Evolutionary conservation across 192 early-diverging fungal genomes (phyloP), one percentile per base, ranked within the genome.

Genomic region (Diversispora epigaea): DNA sequence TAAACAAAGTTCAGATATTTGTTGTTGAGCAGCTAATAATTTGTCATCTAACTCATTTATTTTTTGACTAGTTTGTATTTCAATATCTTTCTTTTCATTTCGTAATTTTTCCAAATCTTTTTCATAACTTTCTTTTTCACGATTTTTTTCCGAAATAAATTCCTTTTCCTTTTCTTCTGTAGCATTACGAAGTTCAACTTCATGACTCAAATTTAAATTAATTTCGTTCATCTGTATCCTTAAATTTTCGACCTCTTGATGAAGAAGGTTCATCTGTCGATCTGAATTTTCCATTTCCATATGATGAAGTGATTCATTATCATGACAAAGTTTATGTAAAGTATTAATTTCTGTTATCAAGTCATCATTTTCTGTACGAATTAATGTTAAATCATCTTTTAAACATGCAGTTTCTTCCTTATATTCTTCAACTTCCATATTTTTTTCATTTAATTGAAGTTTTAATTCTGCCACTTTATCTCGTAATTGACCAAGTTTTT

Each of bases 371-470:
- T 32, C 25, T 2, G 25, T 32, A 54, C 4, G n/a, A 54, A 54
- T 54, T 8, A 50, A 12, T 12, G 49, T 54, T 4, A 41, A 75
- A 12, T 64, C 73, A 40, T 55, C 57, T 55, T 9, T 67, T 41
- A 56, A 40, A 6, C 9, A 61, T 19, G 39, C 60, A 57, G n/a
- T 77, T 67, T 65, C 67, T 46, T 60, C 70, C 47, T 41, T 80
- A 69, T 77, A 80, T 67, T 76, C 78, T 32, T 79, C 70, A 57
- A 83, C 77, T 22, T 84, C 79, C 43, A 66, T 70, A 9, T 63
- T 69, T 64, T 87, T 87, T 39, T 85, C 80, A 32, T 77, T 71
- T 1, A 84, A 44, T 72, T 87, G 80, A 5, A 65, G 68, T n/a
- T 80, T 80, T 6, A 84, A 49, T 47, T 84, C 79, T 3, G 76